Evolutionary conservation across 768 basidiomycete genomes (phyloP), one percentile per base, ranked within the genome.

Genomic region (Tulasnella calospora): DNA sequence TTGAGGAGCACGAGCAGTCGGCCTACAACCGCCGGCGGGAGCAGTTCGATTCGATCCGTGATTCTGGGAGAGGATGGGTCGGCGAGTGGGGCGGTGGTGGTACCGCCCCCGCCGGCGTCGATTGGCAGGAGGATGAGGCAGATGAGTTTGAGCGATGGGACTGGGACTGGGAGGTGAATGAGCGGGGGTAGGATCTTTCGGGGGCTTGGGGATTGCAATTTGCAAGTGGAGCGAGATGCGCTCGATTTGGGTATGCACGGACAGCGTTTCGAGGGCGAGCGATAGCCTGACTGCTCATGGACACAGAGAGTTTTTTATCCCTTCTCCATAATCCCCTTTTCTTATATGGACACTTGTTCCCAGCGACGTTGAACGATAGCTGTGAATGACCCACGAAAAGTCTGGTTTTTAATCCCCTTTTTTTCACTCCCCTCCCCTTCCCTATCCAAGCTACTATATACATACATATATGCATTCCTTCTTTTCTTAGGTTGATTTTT

Each of bases 81-180:
- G 2, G 30, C 61, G 1, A 17, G 35, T 13, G 30, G 61, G 8
- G 61, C 61, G 2, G 30, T 30, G 1, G 33, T 13, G 61, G 61
- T 30, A 7, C 30, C 27, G 30, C n/a, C 30, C 35, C 10, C 44
- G 17, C 44, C 61, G 3, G 61, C 61, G 30, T 67, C 61, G 27
- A 30, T 67, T 4, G 61, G 61, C 23, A 67, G 61, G 61, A 67
- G 61, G 61, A 67, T 67, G 61, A 67, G 61, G 61, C 61, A 67
- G 61, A 67, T 67, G 61, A 67, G 61, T 67, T 67, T 67, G 61
- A 67, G 61, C 27, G 61, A 67, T 13, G 61, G 61, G 61, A 33
- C 61, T 1, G 13, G 30, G 30, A 27, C 33, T 30, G 61, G 10
- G n/a, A 67, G 61, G 21, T 33, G 30, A 44, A 35, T 17, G 30